Evolutionary conservation across 495 filamentous ascomycete genomes (phyloP).

Genomic region (Chaetomium fimeti): DNA sequence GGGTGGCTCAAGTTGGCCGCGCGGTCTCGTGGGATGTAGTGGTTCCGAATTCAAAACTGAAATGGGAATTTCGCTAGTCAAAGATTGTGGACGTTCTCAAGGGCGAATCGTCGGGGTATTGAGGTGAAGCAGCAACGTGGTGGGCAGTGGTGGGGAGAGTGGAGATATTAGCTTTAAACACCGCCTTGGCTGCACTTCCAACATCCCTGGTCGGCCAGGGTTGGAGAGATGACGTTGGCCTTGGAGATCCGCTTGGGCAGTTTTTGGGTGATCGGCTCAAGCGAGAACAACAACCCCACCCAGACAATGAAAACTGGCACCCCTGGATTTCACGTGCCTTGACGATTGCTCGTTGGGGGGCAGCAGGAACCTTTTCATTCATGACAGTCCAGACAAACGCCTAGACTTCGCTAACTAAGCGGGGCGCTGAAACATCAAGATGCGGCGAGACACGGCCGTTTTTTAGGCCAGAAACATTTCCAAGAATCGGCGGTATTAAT

Average conservation of each 20-base stretch:
- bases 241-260: conserved; percentile 2
- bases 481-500: conserved; percentile 1
- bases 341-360: background rate
- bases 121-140: background rate
- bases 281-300: too few relatives aligned
- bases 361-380: too few relatives aligned
- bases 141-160: conserved; percentile 8
- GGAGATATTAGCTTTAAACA: conserved; percentile 13
- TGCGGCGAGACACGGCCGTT: background rate
- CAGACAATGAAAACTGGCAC: too few relatives aligned
- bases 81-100: background rate
- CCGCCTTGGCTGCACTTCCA: conserved; percentile 12
- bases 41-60: background rate
- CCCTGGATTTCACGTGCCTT: conserved; percentile 16
- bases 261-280: background rate
- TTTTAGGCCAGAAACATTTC: background rate
- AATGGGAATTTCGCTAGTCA: background rate
- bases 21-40: background rate
- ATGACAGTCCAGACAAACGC: background rate
- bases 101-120: background rate
- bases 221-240: conserved; percentile 21
- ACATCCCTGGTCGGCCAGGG: background rate
- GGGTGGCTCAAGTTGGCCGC: background rate
- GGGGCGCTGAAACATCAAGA: conserved; percentile 9
- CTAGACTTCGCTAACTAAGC: background rate